Evolutionary conservation across 2,329 filamentous ascomycete genomes (phyloP).

Genomic region (Sarocladium oryzae): DNA sequence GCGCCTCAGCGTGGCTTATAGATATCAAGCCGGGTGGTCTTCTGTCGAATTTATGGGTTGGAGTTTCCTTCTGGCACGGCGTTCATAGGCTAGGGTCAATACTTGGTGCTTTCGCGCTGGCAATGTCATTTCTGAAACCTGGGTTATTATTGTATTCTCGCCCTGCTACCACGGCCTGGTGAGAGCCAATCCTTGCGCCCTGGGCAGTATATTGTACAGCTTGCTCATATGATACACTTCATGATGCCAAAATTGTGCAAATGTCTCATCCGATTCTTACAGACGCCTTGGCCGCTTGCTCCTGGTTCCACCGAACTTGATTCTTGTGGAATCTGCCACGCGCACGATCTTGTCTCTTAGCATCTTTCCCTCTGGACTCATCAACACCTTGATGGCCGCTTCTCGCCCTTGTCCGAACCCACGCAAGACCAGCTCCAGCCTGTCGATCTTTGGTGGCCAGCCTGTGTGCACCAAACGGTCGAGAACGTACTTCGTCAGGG

Average conservation of each 20-base stretch:
- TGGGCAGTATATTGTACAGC: conserved; percentile 27
- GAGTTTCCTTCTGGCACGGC: conserved; percentile 2
- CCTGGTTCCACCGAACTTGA: conserved; percentile 95
- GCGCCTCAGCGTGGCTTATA: conserved; percentile 29
- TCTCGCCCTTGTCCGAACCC: conserved; percentile 86
- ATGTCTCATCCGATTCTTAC: conserved; percentile 21
- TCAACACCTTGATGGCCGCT: conserved; percentile 79
- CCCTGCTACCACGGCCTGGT: not conserved
- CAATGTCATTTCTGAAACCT: not conserved
- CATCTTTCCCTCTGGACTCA: conserved; percentile 76
- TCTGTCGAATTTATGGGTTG: too few species aligned
- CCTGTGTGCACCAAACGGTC: conserved; percentile 78
- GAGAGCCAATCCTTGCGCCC: not conserved
- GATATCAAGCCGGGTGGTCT: too few species aligned
- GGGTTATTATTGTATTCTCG: not conserved
- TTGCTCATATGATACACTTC: conserved; percentile 11
- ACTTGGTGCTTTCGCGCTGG: not conserved
- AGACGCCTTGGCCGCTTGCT: conserved; percentile 79
- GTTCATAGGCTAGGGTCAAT: not conserved
- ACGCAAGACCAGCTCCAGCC: conserved; percentile 72
- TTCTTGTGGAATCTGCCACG: conserved; percentile 77
- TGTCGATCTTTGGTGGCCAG: conserved; percentile 66
- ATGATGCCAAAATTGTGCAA: conserved; percentile 2
- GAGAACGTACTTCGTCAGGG: conserved; percentile 77
- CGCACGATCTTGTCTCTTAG: conserved; percentile 69